These are phyloP conservation scores for Phialophora tarda DNA, from an alignment of 2,329 filamentous ascomycete genomes.

Conservation along the genomic window DNA sequence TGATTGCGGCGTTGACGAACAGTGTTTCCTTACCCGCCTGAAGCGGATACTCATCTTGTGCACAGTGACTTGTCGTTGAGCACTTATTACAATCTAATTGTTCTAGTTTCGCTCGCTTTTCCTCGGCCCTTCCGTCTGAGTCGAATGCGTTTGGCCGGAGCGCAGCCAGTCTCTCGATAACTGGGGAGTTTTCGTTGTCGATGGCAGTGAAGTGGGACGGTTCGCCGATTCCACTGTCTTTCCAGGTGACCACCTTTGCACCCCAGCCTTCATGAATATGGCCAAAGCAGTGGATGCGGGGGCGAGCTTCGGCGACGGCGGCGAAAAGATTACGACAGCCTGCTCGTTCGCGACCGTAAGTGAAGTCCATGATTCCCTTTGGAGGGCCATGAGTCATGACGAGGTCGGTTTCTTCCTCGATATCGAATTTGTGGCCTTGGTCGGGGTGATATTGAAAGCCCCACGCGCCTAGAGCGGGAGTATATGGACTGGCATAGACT, in stretches of 20 bases:
- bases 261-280: slow-evolving; percentile 60
- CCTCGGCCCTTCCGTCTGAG: neutral
- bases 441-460: slow-evolving; percentile 57
- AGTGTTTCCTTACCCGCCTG: slow-evolving; percentile 57
- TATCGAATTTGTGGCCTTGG: slow-evolving; percentile 47
- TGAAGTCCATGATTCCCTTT: slow-evolving; percentile 57
- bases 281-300: slow-evolving; percentile 50
- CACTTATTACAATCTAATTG: slow-evolving; percentile 40
- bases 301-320: slow-evolving; percentile 43
- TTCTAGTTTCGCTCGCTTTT: neutral
- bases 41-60: slow-evolving; percentile 43
- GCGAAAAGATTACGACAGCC: slow-evolving; percentile 45
- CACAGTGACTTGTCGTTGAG: slow-evolving; percentile 50
- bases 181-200: slow-evolving; percentile 49
- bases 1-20: slow-evolving; percentile 65
- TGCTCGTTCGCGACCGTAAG: slow-evolving; percentile 41
- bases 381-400: slow-evolving; percentile 64
- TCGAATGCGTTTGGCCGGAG: slow-evolving; percentile 30
- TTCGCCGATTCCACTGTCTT: slow-evolving; percentile 40
- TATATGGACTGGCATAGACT: slow-evolving; percentile 62
- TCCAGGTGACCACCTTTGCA: slow-evolving; percentile 60
- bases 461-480: slow-evolving; percentile 55
- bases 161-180: slow-evolving; percentile 46
- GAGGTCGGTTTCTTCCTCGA: slow-evolving; percentile 50
- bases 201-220: slow-evolving; percentile 56